phyloP scores from a whole-genome alignment of 1,284 basidiomycete species.

The Ustilago cynodontis region DNA sequence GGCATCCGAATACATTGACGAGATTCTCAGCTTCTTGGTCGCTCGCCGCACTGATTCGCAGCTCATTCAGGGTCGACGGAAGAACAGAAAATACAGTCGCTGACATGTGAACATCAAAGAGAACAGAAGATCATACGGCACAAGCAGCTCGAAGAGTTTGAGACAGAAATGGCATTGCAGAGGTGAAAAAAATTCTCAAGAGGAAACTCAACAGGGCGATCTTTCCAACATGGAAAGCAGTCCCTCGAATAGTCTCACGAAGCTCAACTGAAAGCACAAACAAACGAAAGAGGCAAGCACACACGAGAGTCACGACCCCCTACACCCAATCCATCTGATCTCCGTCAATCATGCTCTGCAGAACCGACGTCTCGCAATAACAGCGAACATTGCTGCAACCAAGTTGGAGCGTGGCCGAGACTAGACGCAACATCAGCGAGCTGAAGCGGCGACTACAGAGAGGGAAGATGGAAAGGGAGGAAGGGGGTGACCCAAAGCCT shows the following conservation, averaged over 20 bases:
- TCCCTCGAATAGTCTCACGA: not conserved
- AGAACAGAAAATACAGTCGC: too few species aligned
- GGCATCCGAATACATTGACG: constrained; percentile 5
- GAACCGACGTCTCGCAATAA: not conserved
- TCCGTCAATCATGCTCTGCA: not conserved
- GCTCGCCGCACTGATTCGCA: too few species aligned
- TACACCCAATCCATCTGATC: not conserved
- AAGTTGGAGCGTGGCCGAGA: not conserved
- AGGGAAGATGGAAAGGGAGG: constrained; percentile 1
- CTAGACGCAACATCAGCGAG: not conserved
- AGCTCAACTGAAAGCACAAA: constrained; percentile 1
- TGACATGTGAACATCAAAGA: too few species aligned
- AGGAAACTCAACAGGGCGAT: constrained; percentile 18
- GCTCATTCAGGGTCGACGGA: too few species aligned
- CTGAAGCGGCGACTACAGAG: not conserved
- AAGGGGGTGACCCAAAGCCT: constrained; percentile 50
- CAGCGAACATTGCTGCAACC: not conserved
- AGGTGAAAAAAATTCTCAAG: too few species aligned
- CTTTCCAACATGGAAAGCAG: not conserved
- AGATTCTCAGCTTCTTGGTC: too few species aligned
- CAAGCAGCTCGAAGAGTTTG: too few species aligned
- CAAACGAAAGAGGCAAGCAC: constrained; percentile 8
- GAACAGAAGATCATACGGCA: too few species aligned
- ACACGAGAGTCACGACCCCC: not conserved
- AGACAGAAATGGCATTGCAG: too few species aligned